Evolutionary conservation across 306 rosid species (phyloP), one percentile per base, ranked within the genome.

Genomic region (Biancaea sappan): DNA sequence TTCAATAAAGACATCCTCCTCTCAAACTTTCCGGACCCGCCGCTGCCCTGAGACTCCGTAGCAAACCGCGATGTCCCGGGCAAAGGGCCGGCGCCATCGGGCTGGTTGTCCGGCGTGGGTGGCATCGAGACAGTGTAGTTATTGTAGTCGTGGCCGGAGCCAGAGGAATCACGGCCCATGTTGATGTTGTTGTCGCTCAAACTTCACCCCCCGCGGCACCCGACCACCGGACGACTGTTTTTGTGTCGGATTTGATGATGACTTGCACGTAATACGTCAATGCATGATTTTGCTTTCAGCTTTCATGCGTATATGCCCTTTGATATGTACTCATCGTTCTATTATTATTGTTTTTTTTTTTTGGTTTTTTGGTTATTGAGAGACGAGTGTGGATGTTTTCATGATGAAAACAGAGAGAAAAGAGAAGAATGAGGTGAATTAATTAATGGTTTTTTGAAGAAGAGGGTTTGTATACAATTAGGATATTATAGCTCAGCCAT

Each of bases 61-160:
- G 71, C 71, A 0, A 79, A 79, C 57, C 75, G 51, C 1, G 75
- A 12, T 0, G 54, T 31, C 70, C 78, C 86, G 8, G 29, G 52
- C 12, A 72, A 15, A 21, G 62, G 0, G 13, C 65, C 84, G 40
- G 71, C 46, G 25, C 77, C 79, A 18, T 82, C 90, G 0, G 93
- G 97, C 58, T 89, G 93, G 69, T 92, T 92, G 69, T 92, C 97
- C 0, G 96, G 97, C 21, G 97, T 92, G 2, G 87, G 94, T 4
- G 97, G 97, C 93, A 92, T 80, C 90, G 85, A 67, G 15, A 92
- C 97, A 2, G 96, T 92, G 88, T 92, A 92, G 62, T 89, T 86
- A 21, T 85, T 86, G 80, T 86, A 92, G 52, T 92, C 96, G 64
- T 79, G 91, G 5, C 85, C 80, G 0, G 84, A 24, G n/a, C n/a